Conservation (phyloP, 1,284 basidiomycete genomes). For the Fomitopsis betulina region DNA sequence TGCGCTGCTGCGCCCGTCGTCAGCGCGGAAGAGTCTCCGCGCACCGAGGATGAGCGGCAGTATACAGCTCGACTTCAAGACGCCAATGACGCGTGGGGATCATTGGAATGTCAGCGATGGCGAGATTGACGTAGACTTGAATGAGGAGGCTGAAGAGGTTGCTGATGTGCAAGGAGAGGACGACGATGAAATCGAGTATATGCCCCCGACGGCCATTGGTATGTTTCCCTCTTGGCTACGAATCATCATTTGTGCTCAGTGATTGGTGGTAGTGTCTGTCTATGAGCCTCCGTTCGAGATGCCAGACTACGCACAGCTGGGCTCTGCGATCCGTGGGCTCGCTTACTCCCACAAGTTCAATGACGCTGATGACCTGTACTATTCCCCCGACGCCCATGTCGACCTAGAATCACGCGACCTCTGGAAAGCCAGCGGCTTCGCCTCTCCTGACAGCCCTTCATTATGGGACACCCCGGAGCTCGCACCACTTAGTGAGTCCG, state of each 20-base stretch:
- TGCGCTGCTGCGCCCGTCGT: constrained; percentile 53
- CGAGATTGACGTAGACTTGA: constrained; percentile 37
- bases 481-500: constrained; percentile 23
- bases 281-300: constrained; percentile 32
- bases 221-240: constrained; percentile 16
- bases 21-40: constrained; percentile 44
- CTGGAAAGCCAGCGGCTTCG: constrained; percentile 19
- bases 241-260: background rate
- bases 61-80: constrained; percentile 43
- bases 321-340: constrained; percentile 20
- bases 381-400: constrained; percentile 21
- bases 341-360: constrained; percentile 23
- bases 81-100: constrained; percentile 60
- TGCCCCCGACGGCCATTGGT: constrained; percentile 69
- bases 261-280: constrained; percentile 21
- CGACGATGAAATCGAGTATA: constrained; percentile 72
- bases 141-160: constrained; percentile 29
- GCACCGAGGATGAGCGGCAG: constrained; percentile 21
- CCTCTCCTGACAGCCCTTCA: constrained; percentile 7
- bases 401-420: constrained; percentile 19
- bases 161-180: constrained; percentile 39
- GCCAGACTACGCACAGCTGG: constrained; percentile 28
- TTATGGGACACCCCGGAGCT: constrained; percentile 15
- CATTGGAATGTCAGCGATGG: constrained; percentile 73
- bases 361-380: constrained; percentile 25